Base-by-base conservation (phyloP, 2,329 filamentous ascomycete genomes). In the Mycosphaerella sp. region DNA sequence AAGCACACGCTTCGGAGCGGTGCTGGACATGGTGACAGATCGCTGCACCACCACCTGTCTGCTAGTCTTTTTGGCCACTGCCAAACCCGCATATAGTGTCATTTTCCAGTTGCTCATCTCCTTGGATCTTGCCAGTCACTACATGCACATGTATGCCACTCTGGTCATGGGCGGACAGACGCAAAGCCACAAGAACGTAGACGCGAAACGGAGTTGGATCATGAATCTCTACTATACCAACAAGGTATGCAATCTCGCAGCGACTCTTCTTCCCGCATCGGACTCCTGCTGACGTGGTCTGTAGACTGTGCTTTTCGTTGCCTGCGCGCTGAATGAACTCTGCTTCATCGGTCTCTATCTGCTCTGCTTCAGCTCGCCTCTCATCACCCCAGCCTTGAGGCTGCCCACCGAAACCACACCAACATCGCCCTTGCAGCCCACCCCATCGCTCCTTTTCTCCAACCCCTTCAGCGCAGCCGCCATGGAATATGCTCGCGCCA, bases 331-430 rank as follows among this genome's bases (percentile, higher is more conserved):
- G 62, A 98, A 98, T 72, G 93, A 98, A 74, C 75, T 91, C 61
- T 98, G 96, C 80, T 98, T 98, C 79, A 96, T 98, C 69, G 91
- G 89, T 31, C 83, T 98, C 58, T 98, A 98, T 76, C 86, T 98
- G 51, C 85, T 98, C 56, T 96, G 91, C 66, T 98, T 98, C 79
- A 95, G 88, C 55, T 95, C 89, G 54, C 92, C 92, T 1, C 81
- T 84, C 38, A 82, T 97, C 52, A 93, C 89, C 1, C 92, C 93
- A 1, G 89, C 89, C 54, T 85, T 97, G 23, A 55, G 55, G 31
- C 56, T 45, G 45, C 49, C 83, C 85, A 53, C 73, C 75, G 76
- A 82, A 64, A 61, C 61, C 14, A 76, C 81, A 10, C 77, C 83
- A 40, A 58, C 57, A n/a, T 44, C 40, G 6, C 59, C 62, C 6